Evolutionary conservation across 2,329 filamentous ascomycete species (phyloP), one percentile per base, ranked within the genome.

Genomic region (Pseudophaeomoniella oleicola): DNA sequence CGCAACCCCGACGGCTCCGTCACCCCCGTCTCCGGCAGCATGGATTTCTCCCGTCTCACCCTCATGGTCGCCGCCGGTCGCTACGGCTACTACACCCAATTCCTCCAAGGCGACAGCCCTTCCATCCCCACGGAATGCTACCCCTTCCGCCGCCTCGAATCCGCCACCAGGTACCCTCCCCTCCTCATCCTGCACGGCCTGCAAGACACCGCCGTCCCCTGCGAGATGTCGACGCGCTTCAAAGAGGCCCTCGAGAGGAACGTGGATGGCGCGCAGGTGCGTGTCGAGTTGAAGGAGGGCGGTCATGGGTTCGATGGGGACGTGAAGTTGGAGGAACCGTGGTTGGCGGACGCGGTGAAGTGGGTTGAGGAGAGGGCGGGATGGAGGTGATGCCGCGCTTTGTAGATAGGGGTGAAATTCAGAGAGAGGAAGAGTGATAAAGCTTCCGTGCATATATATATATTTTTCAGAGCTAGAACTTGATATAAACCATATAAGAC

Each of bases 271-370:
- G 49, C 49, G 19, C 45, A 43, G 13, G 34, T 59, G 27, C 29
- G 44, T 27, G 19, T 59, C 14, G 42, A 44, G 9, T 19, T 53
- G 14, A 40, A 41, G n/a, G 47, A 52, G 10, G 57, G 56, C 2
- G 51, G 50, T 4, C 58, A 61, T 49, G 58, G 56, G 2, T 60
- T 60, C 46, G 57, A 60, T 42, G 14, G 10, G 2, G 36, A 39
- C 2, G 32, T 39, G 13, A 38, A 38, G 5, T 39, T 50, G 10
- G 42, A 50, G 16, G 50, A 53, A 19, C 37, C 17, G 13, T 58
- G 55, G 55, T 30, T 58, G 35, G 41, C 44, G 38, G 44, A 55
- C 19, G 45, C 46, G 6, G 33, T 56, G 29, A 37, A 42, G 13
- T 38, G 32, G 18, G 42, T 50, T 13, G 44, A 52, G 14, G 31